A percentile compares a stretch with the other conserved stretches of the same genome.
Evolutionary conservation across 768 basidiomycete species (phyloP).

Genomic region (Tylopilus intermedius): DNA sequence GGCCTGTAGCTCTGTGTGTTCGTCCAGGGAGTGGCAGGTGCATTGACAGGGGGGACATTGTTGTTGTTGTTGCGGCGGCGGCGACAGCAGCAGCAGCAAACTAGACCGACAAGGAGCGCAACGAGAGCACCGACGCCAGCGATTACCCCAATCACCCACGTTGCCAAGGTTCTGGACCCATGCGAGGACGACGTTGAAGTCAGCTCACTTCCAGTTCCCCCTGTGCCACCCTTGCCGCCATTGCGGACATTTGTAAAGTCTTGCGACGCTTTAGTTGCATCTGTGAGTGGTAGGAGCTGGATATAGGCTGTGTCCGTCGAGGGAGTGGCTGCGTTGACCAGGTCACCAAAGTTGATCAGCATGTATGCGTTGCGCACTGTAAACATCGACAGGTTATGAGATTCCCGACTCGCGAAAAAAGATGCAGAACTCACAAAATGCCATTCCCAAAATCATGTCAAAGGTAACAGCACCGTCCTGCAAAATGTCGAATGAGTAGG

Average conservation of each 20-base stretch:
- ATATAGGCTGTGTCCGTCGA: conserved; percentile 48
- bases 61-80: conserved; percentile 13
- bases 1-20: conserved; percentile 16
- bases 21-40: conserved; percentile 6
- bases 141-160: conserved; percentile 17
- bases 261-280: conserved; percentile 35
- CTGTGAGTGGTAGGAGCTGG: conserved; percentile 57
- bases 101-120: neutral
- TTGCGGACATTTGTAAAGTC: conserved; percentile 14
- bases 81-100: conserved; percentile 8
- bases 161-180: conserved; percentile 13
- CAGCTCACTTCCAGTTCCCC: conserved; percentile 36
- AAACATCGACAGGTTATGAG: neutral
- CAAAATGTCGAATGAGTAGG: conserved; percentile 48
- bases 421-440: conserved; percentile 47
- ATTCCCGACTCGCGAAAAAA: neutral
- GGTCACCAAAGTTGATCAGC: conserved; percentile 61
- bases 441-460: conserved; percentile 71
- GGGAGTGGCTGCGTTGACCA: conserved; percentile 40
- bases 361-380: conserved; percentile 64
- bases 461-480: conserved; percentile 25
- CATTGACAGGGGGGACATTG: neutral
- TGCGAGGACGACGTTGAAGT: conserved; percentile 30
- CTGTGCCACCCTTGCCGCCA: neutral
- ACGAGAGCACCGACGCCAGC: conserved; percentile 8